A percentile compares a stretch with the other conserved stretches of the same genome.
Evolutionary conservation across 2,329 filamentous ascomycete genomes (phyloP).

Genomic region (Penicillium verrucosum): DNA sequence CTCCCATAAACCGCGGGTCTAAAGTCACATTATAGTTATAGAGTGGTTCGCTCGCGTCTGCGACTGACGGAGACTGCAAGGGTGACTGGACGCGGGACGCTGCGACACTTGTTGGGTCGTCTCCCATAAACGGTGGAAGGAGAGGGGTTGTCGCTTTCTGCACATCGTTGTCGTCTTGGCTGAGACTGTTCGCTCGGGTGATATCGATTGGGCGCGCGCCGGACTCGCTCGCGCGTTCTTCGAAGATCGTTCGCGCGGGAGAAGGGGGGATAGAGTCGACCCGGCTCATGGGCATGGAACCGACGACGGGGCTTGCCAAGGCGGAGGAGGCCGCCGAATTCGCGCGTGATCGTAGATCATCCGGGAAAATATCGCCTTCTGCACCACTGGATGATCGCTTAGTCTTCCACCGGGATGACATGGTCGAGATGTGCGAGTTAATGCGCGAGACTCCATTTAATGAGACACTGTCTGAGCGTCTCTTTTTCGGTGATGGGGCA

Average conservation of each 20-base stretch:
- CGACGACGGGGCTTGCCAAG: slow-evolving; percentile 35
- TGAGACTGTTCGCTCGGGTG: slow-evolving; percentile 50
- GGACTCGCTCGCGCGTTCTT: slow-evolving; percentile 50
- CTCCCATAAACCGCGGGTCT: slow-evolving; percentile 47
- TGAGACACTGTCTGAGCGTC: slow-evolving; percentile 48
- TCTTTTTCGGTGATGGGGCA: slow-evolving; percentile 55
- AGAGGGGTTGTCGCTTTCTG: slow-evolving; percentile 76
- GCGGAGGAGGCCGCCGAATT: slow-evolving; percentile 42
- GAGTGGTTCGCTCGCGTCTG: slow-evolving; percentile 51
- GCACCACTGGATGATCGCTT: slow-evolving; percentile 36
- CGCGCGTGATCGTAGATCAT: slow-evolving; percentile 40
- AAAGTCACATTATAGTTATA: slow-evolving; percentile 46
- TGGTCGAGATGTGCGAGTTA: slow-evolving; percentile 66
- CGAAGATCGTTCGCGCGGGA: slow-evolving; percentile 62
- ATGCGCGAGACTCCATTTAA: slow-evolving; percentile 62
- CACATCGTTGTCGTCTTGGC: slow-evolving; percentile 54
- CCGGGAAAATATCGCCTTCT: slow-evolving; percentile 30
- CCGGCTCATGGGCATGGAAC: slow-evolving; percentile 36
- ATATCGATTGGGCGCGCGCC: slow-evolving; percentile 52
- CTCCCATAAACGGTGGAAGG: slow-evolving; percentile 74
- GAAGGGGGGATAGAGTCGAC: slow-evolving; percentile 59
- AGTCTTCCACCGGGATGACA: slow-evolving; percentile 52
- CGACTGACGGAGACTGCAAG: slow-evolving; percentile 79
- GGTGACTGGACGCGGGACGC: slow-evolving; percentile 68
- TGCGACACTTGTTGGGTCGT: slow-evolving; percentile 46